Evolutionary conservation across 2,329 filamentous ascomycete genomes (phyloP).

Genomic region (Septoria petroselini): DNA sequence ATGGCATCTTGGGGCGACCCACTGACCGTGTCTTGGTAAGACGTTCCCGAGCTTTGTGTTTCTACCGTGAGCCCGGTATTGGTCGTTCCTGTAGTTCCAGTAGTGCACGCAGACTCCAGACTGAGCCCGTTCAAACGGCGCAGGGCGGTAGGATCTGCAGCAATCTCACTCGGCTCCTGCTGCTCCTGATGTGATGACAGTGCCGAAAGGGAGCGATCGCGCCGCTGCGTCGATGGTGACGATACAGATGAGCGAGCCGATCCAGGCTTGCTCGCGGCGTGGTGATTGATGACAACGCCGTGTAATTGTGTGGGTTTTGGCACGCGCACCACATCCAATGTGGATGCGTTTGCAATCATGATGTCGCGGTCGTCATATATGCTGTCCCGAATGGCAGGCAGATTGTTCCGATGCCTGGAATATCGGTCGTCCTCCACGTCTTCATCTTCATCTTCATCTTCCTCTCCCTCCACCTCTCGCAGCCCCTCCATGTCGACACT

Average conservation of each 20-base stretch:
- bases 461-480: not conserved
- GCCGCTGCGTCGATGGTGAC: slow-evolving; percentile 11
- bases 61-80: slow-evolving; percentile 11
- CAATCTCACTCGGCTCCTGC: slow-evolving; percentile 2
- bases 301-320: slow-evolving; percentile 15
- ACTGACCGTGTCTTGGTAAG: slow-evolving; percentile 7
- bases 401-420: not conserved
- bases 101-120: slow-evolving; percentile 15
- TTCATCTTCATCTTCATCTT: slow-evolving; percentile 8
- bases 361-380: slow-evolving; percentile 24
- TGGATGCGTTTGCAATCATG: slow-evolving; percentile 21
- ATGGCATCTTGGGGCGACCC: slow-evolving; percentile 13
- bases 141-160: slow-evolving; percentile 15
- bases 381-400: slow-evolving; percentile 26
- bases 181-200: not conserved
- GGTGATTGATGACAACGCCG: slow-evolving; percentile 6
- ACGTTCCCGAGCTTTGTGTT: slow-evolving; percentile 13
- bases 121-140: slow-evolving; percentile 21
- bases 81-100: slow-evolving; percentile 6
- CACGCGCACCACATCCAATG: slow-evolving; percentile 22
- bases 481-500: slow-evolving; percentile 5
- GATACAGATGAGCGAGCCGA: slow-evolving; percentile 15
- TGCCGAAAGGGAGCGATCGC: slow-evolving; percentile 5
- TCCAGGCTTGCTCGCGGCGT: slow-evolving; percentile 13
- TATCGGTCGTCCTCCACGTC: not conserved